Base-by-base conservation (phyloP, 306 rosid genomes). In the Chamaecrista fasciculata region DNA sequence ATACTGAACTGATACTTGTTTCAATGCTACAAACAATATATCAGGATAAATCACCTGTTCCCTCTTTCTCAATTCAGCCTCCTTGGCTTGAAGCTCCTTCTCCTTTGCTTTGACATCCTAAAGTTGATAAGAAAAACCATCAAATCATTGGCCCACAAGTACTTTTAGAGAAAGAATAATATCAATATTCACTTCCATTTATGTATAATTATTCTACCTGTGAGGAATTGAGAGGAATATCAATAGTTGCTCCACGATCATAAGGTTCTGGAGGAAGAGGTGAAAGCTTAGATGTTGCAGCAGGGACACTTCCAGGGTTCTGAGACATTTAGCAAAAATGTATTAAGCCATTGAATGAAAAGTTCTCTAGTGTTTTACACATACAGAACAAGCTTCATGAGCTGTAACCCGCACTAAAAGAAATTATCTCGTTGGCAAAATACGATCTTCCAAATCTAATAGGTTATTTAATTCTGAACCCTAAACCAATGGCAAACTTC, bases 251-350 rank as follows among this genome's bases (percentile, higher is more conserved):
- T 56, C 89, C 89, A 48, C 95, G 90, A 73, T 86, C 90, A 75
- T 87, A 84, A 63, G 86, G 96, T 73, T 90, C 96, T 0, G 77
- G 96, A 70, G 91, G 90, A 77, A 90, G 95, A 51, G 95, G 91
- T 47, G 91, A 85, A 42, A 87, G 91, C 79, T 70, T 84, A 67
- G 95, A 82, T 47, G 78, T 74, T 58, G 87, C 81, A 25, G 92
- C 50, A 43, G 92, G 87, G 60, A 86, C 89, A 76, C 67, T 79
- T 73, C 82, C 88, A 24, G 88, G 52, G 70, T 83, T 80, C 94
- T 87, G 65, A 58, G 50, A 76, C 75, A 72, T 77, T 39, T 53
- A 75, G 48, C 57, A 64, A 53, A 59, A 69, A 34, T 12, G 61
- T 42, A 46, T 28, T 24, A 16, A 50, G 53, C 51, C 71, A 65